A percentile compares a stretch with the other conserved stretches of the same genome.
These are phyloP conservation scores for Staphylotrichum tortipilum DNA, from an alignment of 495 filamentous ascomycete genomes.

Conservation along the genomic window DNA sequence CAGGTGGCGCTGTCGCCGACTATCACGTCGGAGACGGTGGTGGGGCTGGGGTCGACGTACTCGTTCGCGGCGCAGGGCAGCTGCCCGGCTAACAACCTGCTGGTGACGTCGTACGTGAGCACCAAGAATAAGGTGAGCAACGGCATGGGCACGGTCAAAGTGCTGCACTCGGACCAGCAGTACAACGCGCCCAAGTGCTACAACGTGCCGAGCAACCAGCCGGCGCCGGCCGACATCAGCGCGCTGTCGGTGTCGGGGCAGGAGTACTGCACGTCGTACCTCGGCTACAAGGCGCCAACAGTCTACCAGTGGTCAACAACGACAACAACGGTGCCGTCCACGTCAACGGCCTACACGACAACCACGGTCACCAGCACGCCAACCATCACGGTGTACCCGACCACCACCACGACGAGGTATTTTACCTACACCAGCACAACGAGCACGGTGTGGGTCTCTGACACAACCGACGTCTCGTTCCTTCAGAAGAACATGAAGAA, in stretches of 20 bases:
- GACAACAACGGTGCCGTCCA: not conserved
- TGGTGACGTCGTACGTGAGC: not conserved
- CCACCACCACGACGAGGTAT: not conserved
- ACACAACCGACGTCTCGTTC: not conserved
- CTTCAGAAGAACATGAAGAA: not conserved
- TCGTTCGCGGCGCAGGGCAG: not conserved
- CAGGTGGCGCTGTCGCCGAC: not conserved
- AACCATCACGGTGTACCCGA: not conserved
- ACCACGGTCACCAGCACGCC: not conserved
- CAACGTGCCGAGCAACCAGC: conserved; percentile 2
- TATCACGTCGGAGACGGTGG: not conserved
- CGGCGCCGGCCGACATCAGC: not conserved
- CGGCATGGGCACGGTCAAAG: not conserved
- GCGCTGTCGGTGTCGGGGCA: not conserved
- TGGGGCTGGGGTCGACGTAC: not conserved
- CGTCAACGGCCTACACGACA: not conserved
- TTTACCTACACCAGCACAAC: not conserved
- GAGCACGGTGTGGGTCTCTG: not conserved
- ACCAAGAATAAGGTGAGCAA: not conserved
- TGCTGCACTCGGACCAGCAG: not conserved
- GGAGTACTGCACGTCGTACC: not conserved
- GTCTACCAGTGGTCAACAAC: not conserved
- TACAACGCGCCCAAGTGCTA: conserved; percentile 1
- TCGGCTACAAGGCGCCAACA: not conserved
- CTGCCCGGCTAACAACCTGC: conserved; percentile 1